Base-by-base conservation (phyloP, 257 asterid species). In the Solanum chilense region DNA sequence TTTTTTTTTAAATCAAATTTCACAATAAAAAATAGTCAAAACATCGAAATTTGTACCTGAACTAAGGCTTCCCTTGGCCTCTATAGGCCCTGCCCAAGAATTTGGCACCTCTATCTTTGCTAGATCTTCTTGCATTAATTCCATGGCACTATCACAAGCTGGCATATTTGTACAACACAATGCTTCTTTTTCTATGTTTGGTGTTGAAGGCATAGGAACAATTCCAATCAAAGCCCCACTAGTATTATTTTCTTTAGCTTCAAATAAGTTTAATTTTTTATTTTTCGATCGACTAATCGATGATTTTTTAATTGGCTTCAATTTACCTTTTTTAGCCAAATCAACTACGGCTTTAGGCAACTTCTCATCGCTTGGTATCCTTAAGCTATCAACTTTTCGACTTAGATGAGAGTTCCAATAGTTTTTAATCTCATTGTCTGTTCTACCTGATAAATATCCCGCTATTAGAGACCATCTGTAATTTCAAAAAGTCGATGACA, bases 381-480 rank as follows among this genome's bases (percentile, higher is more conserved):
- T 93, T 64, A 89, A 91, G 47, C 89, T 85, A 66, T 92, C 86
- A 25, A 93, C 74, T 84, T 91, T 94, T 85, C 98, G 88, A 90
- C 99, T 91, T 12, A 96, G 68, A 82, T 94, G 99, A 80, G 98
- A 96, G 87, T 95, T 96, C 98, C 99, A 96, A 80, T 96, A 95
- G 42, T 96, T 96, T 37, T 96, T 96, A 0, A 96, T 93, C 91
- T 96, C 99, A 93, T 96, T 96, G 96, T 96, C 99, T 88, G 99
- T 96, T 93, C 99, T 92, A 91, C 99, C 98, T 29, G 98, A 95
- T 84, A 96, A 89, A 78, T 93, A 88, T 27, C 90, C 95, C 2
- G 98, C 98, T 31, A 96, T 96, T 35, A 95, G 11, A 6, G 99
- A 95, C 99, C 98, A 96, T 90, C 98, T 96, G 56, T 85, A 88